phyloP scores from a whole-genome alignment of 345 rosid genomes.

The Conringia planisiliqua region DNA sequence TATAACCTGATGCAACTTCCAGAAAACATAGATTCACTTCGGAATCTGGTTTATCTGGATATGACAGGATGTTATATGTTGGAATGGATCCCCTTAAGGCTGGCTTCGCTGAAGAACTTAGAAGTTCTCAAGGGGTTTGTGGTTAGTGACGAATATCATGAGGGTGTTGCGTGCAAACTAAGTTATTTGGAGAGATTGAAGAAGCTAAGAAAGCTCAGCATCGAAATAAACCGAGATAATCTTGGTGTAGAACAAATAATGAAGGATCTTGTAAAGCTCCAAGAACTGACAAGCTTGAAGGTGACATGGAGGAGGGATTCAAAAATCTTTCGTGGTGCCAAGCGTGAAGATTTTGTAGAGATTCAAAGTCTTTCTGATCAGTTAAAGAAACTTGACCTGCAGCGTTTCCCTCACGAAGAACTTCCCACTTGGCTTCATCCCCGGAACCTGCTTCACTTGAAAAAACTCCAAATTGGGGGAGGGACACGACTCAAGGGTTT shows the following conservation, averaged over 20 bases:
- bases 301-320: constrained; percentile 34
- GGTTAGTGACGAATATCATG: constrained; percentile 5
- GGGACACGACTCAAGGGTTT: constrained; percentile 25
- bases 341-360: neutral
- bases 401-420: constrained; percentile 17
- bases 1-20: constrained; percentile 41
- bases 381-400: constrained; percentile 30
- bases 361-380: neutral
- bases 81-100: constrained; percentile 39
- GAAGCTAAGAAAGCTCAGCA: constrained; percentile 38
- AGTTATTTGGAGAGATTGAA: neutral
- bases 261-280: neutral
- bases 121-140: constrained; percentile 60
- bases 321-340: neutral
- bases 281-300: constrained; percentile 20
- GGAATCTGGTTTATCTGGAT: constrained; percentile 42
- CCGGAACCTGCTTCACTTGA: neutral
- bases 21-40: constrained; percentile 29
- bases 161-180: constrained; percentile 1
- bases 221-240: constrained; percentile 4
- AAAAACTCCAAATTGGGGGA: constrained; percentile 29
- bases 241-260: neutral
- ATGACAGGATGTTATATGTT: constrained; percentile 44
- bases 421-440: constrained; percentile 34
- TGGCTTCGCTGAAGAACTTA: constrained; percentile 31